phyloP scores from a whole-genome alignment of 148 eudicot species.

The Agrostemma githago region DNA sequence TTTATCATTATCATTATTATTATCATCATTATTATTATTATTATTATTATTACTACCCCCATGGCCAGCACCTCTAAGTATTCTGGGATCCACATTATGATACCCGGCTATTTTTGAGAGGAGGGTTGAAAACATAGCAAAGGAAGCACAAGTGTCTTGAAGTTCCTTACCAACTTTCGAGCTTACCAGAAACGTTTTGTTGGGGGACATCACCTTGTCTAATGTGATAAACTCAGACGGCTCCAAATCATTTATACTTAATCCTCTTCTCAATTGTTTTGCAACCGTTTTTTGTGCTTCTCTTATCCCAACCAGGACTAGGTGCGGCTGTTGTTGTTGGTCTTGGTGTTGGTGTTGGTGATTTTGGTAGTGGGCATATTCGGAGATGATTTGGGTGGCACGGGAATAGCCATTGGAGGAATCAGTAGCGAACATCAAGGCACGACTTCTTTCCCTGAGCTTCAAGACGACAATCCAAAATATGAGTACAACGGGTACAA shows the following conservation, averaged over 20 bases:
- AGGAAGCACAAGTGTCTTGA: not conserved
- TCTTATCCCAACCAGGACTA: not conserved
- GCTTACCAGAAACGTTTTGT: not conserved
- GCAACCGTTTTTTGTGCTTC: not conserved
- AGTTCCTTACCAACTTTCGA: not conserved
- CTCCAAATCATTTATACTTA: not conserved
- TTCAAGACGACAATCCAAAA: not conserved
- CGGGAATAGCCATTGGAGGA: not conserved
- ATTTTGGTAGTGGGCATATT: not conserved
- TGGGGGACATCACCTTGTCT: not conserved
- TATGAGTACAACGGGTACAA: not conserved
- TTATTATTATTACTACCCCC: no score
- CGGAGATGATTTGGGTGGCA: not conserved
- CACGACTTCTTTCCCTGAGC: not conserved
- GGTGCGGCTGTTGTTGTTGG: no score
- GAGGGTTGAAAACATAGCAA: not conserved
- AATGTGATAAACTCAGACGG: not conserved
- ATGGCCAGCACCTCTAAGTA: not conserved
- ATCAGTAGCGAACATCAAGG: not conserved
- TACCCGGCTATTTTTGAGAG: constrained; percentile 4
- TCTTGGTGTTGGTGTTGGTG: no score
- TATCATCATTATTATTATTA: no score
- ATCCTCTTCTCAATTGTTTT: not conserved
- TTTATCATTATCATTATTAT: no score
- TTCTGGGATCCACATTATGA: not conserved